Percentiles rank a stretch among this genome's conserved stretches.
phyloP scores from a whole-genome alignment of 1,139 yeast species.

The Pichiaceae sp. region DNA sequence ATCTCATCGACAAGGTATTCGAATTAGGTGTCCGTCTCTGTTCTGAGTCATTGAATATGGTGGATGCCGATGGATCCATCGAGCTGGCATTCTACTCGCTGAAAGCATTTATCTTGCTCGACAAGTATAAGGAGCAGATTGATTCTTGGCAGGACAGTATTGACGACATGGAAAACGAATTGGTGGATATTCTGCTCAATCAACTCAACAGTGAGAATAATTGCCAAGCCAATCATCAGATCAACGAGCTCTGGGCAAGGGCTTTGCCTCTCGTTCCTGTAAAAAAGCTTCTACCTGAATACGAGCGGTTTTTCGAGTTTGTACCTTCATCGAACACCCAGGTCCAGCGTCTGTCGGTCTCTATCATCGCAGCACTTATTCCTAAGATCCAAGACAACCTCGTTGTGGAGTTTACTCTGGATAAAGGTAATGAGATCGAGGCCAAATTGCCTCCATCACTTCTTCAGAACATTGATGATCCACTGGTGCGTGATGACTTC shows the following conservation, averaged over 20 bases:
- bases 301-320: slow-evolving; percentile 13
- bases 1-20: slow-evolving; percentile 23
- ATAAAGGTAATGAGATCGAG: slow-evolving; percentile 21
- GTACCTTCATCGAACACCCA: slow-evolving; percentile 18
- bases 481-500: slow-evolving; percentile 12
- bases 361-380: slow-evolving; percentile 31
- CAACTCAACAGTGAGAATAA: slow-evolving; percentile 15
- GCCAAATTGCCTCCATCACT: slow-evolving; percentile 30
- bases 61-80: slow-evolving; percentile 16
- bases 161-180: slow-evolving; percentile 27
- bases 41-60: slow-evolving; percentile 42
- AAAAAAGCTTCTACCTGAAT: slow-evolving; percentile 9
- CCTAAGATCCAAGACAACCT: slow-evolving; percentile 43
- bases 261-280: slow-evolving; percentile 19
- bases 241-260: slow-evolving; percentile 29
- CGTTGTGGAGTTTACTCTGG: slow-evolving; percentile 54
- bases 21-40: slow-evolving; percentile 33
- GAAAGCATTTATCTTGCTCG: slow-evolving; percentile 31
- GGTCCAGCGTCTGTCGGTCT: slow-evolving; percentile 34
- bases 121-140: slow-evolving; percentile 19
- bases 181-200: slow-evolving; percentile 31
- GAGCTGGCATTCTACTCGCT: slow-evolving; percentile 42
- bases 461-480: slow-evolving; percentile 25
- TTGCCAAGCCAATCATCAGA: slow-evolving; percentile 28
- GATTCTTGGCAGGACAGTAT: slow-evolving; percentile 28